These are phyloP conservation scores for Amaranthus tricolor DNA, from an alignment of 179 eudicot species.

Conservation along the genomic window DNA sequence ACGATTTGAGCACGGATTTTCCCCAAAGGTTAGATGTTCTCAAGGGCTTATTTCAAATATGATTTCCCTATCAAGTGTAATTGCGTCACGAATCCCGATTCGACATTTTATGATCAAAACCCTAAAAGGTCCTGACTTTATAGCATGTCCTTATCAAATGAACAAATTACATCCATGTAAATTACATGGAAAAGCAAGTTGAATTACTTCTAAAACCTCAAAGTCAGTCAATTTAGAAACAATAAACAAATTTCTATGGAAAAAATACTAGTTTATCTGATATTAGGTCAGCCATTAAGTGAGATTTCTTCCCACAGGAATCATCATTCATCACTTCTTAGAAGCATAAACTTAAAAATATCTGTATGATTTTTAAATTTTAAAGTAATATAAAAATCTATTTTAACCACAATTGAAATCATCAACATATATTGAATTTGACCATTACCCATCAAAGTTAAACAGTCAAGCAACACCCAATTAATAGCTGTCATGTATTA, in stretches of 20 bases:
- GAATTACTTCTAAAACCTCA: constrained; percentile 1
- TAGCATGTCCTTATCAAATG: neutral
- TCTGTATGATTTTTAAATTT: too few relatives aligned
- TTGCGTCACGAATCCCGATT: too few relatives aligned
- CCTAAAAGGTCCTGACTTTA: too few relatives aligned
- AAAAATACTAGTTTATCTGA: neutral
- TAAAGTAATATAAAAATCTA: too few relatives aligned
- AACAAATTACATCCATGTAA: constrained; percentile 11
- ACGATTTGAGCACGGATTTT: too few relatives aligned
- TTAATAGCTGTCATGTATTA: neutral
- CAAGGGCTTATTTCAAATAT: too few relatives aligned
- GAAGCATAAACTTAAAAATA: too few relatives aligned
- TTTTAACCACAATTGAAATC: too few relatives aligned
- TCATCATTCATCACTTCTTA: neutral
- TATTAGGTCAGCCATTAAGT: constrained; percentile 9
- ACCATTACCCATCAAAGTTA: constrained; percentile 16
- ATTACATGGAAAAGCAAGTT: constrained; percentile 11
- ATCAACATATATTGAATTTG: constrained; percentile 20
- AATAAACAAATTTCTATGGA: neutral
- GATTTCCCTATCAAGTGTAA: too few relatives aligned
- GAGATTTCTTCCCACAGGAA: constrained; percentile 18
- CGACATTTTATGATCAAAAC: too few relatives aligned
- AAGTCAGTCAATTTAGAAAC: constrained; percentile 23
- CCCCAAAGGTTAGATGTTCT: too few relatives aligned
- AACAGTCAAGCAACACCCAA: constrained; percentile 21